These are phyloP conservation scores for Aurantiochytrium sp. DNA, from an alignment of 108 stramenopile genomes.

Conservation along the genomic window DNA sequence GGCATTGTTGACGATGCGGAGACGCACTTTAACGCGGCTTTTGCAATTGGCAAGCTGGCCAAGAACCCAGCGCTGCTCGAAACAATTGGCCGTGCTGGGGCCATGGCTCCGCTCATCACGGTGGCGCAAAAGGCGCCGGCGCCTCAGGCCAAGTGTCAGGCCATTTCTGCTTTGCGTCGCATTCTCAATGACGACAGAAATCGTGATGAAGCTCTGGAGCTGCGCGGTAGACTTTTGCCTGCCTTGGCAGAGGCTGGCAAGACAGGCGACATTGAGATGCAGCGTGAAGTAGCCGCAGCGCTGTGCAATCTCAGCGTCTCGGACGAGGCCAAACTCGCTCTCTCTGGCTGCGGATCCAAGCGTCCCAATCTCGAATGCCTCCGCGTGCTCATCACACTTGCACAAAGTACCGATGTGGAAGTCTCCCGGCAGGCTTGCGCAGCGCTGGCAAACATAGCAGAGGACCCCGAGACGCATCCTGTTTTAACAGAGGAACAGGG, in stretches of 20 bases:
- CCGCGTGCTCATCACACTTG: slow-evolving; percentile 36
- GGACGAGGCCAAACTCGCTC: slow-evolving; percentile 40
- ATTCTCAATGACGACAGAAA: slow-evolving; percentile 39
- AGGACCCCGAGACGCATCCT: slow-evolving; percentile 50
- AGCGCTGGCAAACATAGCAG: slow-evolving; percentile 61
- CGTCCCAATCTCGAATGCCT: slow-evolving; percentile 10
- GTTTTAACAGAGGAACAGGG: slow-evolving; percentile 36
- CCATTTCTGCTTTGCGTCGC: slow-evolving; percentile 51
- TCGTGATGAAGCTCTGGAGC: slow-evolving; percentile 30
- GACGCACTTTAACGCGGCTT: slow-evolving; percentile 60
- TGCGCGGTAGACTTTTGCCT: slow-evolving; percentile 8
- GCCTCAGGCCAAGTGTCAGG: slow-evolving; percentile 46
- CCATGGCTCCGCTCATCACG: slow-evolving; percentile 36
- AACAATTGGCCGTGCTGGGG: slow-evolving; percentile 15
- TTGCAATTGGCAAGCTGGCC: slow-evolving; percentile 62
- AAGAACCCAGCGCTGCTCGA: slow-evolving; percentile 37
- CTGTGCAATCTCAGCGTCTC: slow-evolving; percentile 54
- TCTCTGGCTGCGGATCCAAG: slow-evolving; percentile 24
- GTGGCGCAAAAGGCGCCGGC: slow-evolving; percentile 18
- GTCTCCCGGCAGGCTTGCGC: slow-evolving; percentile 61
- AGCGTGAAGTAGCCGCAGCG: slow-evolving; percentile 60
- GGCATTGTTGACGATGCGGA: slow-evolving; percentile 44
- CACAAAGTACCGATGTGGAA: slow-evolving; percentile 54
- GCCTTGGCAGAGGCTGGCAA: slow-evolving; percentile 27
- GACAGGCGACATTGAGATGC: slow-evolving; percentile 43